These are phyloP conservation scores for Penicillium antarcticum DNA, from an alignment of 495 filamentous ascomycete genomes.

Conservation along the genomic window DNA sequence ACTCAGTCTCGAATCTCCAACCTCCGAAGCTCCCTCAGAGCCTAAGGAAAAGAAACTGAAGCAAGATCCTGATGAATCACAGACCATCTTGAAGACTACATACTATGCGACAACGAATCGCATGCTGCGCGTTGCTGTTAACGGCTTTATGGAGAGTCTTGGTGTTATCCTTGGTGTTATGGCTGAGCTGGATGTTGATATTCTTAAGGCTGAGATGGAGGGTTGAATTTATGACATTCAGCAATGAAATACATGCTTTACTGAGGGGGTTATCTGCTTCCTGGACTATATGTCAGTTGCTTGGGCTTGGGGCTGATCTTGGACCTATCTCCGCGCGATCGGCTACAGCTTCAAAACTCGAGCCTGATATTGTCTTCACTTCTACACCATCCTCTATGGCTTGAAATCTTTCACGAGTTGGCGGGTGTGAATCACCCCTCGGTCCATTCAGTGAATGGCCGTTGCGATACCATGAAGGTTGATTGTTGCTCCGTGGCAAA, in stretches of 20 bases:
- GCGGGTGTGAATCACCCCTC: too few species aligned
- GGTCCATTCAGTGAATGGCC: too few species aligned
- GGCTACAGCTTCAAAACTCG: too few species aligned
- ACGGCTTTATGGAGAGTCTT: slow-evolving; percentile 94
- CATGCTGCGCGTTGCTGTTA: slow-evolving; percentile 95
- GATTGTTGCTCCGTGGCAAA: too few species aligned
- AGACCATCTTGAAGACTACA: slow-evolving; percentile 64
- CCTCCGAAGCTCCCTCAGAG: slow-evolving; percentile 15
- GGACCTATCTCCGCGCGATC: too few species aligned
- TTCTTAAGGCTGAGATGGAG: slow-evolving; percentile 45
- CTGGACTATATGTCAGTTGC: not conserved
- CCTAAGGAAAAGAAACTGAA: slow-evolving; percentile 25
- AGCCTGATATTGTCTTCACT: too few species aligned
- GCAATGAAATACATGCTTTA: too few species aligned
- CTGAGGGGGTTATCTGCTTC: too few species aligned
- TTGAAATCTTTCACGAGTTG: too few species aligned
- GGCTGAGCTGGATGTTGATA: slow-evolving; percentile 85
- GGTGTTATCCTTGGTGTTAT: slow-evolving; percentile 80
- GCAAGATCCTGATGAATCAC: slow-evolving; percentile 35
- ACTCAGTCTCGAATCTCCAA: slow-evolving; percentile 52
- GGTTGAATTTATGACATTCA: slow-evolving; percentile 12
- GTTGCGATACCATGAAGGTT: too few species aligned
- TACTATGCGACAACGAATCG: slow-evolving; percentile 91
- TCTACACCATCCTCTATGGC: too few species aligned
- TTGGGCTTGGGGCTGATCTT: not conserved